Percentiles rank a stretch among this genome's conserved stretches.
phyloP scores from a whole-genome alignment of 257 asterid genomes.

The Solanum okadae region DNA sequence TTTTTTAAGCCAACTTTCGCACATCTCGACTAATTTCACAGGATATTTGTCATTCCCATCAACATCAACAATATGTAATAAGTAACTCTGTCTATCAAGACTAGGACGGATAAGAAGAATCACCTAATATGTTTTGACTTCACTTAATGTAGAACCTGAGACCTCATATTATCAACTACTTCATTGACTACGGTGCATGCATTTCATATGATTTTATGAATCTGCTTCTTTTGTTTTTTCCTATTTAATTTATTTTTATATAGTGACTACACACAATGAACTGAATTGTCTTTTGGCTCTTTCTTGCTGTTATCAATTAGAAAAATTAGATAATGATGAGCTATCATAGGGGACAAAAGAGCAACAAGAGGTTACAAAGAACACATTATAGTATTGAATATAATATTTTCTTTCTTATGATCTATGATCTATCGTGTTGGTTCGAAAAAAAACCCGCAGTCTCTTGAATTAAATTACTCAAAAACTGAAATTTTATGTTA shows the following conservation, averaged over 20 bases:
- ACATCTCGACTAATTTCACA: too few relatives aligned
- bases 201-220: background rate
- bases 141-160: too few relatives aligned
- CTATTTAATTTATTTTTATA: background rate
- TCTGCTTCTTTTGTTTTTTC: background rate
- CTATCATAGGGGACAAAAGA: background rate
- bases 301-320: background rate
- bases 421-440: too few relatives aligned
- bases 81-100: too few relatives aligned
- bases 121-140: background rate
- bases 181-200: background rate
- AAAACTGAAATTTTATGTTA: too few relatives aligned
- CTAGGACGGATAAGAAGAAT: background rate
- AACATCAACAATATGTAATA: too few relatives aligned
- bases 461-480: too few relatives aligned
- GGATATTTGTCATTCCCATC: too few relatives aligned
- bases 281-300: background rate
- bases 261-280: background rate
- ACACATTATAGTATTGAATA: background rate
- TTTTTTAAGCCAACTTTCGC: fast-evolving
- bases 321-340: background rate
- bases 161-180: too few relatives aligned
- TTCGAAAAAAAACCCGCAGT: too few relatives aligned
- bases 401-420: background rate
- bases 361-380: background rate